Percentiles rank a stretch among this genome's conserved stretches.
Evolutionary conservation across 768 basidiomycete genomes (phyloP).

Genomic region (Tricholoma saponaceum): DNA sequence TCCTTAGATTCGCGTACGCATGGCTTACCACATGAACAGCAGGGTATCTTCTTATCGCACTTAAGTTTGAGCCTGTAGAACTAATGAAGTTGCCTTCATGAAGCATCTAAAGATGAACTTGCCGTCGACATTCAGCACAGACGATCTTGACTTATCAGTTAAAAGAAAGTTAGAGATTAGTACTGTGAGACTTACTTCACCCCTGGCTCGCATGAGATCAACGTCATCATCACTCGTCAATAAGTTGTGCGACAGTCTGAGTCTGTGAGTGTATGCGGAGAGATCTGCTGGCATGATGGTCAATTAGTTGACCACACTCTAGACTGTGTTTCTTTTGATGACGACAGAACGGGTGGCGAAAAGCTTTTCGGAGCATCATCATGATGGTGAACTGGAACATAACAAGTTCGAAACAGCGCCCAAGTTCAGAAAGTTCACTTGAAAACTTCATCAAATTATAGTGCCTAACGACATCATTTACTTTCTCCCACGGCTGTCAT

Average conservation of each 20-base stretch:
- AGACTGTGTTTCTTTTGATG: too few species aligned
- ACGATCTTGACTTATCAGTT: slow-evolving; percentile 39
- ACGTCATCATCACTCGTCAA: slow-evolving; percentile 29
- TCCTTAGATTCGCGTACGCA: not conserved
- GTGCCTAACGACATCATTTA: too few species aligned
- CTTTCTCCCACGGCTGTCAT: too few species aligned
- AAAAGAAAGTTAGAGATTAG: not conserved
- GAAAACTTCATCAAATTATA: too few species aligned
- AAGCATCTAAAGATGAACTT: slow-evolving; percentile 1
- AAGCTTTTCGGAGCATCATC: too few species aligned
- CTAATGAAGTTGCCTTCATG: too few species aligned
- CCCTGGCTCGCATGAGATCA: slow-evolving; percentile 44
- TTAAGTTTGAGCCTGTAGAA: slow-evolving; percentile 51
- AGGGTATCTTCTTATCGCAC: slow-evolving; percentile 61
- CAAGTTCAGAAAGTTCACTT: too few species aligned
- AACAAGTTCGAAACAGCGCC: too few species aligned
- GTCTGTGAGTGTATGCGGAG: slow-evolving; percentile 18
- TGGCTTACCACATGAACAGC: slow-evolving; percentile 49
- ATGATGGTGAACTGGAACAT: too few species aligned
- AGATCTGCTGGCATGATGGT: slow-evolving; percentile 39
- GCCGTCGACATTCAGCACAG: slow-evolving; percentile 64
- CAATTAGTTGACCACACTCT: too few species aligned
- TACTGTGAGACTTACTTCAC: slow-evolving; percentile 33
- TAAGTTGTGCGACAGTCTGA: slow-evolving; percentile 42
- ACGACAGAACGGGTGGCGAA: too few species aligned